phyloP scores from a whole-genome alignment of 495 filamentous ascomycete genomes.

The Penicillium cinerascens region DNA sequence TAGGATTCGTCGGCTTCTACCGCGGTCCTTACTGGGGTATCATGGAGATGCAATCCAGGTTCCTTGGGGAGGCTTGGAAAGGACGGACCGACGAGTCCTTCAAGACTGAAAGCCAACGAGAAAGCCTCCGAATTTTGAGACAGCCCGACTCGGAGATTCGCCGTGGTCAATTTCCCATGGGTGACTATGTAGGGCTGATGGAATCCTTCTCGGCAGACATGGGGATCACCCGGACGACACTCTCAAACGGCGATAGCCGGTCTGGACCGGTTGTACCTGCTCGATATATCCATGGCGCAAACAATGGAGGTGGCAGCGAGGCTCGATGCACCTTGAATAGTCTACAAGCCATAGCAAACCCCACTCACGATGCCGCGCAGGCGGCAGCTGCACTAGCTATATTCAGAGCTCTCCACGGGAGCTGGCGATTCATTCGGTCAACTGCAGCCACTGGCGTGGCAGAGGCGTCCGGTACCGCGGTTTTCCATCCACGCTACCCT shows the following conservation, averaged over 20 bases:
- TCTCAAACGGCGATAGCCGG: conserved; percentile 5
- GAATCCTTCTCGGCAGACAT: conserved; percentile 62
- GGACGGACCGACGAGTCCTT: background rate
- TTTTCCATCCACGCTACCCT: conserved; percentile 56
- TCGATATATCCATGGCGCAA: conserved; percentile 23
- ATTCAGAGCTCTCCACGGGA: conserved; percentile 70
- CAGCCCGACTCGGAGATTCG: conserved; percentile 26
- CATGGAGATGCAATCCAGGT: conserved; percentile 81
- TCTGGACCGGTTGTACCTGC: conserved; percentile 36
- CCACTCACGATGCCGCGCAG: background rate
- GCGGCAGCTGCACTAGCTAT: conserved; percentile 43
- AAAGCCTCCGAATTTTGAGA: conserved; percentile 25
- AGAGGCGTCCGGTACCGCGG: conserved; percentile 47
- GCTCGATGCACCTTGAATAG: conserved; percentile 16
- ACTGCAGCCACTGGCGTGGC: conserved; percentile 26
- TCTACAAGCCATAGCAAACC: conserved; percentile 14
- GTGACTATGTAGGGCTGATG: conserved; percentile 76
- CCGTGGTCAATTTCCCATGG: conserved; percentile 72
- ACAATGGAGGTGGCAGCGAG: background rate
- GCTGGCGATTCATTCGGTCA: conserved; percentile 58
- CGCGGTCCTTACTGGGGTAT: conserved; percentile 82
- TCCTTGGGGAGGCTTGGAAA: conserved; percentile 49
- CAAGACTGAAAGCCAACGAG: conserved; percentile 19
- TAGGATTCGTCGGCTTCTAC: conserved; percentile 85
- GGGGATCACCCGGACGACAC: conserved; percentile 21